Evolutionary conservation across 2,329 filamentous ascomycete species (phyloP).

Genomic region (Teratosphaeria zuluensis): DNA sequence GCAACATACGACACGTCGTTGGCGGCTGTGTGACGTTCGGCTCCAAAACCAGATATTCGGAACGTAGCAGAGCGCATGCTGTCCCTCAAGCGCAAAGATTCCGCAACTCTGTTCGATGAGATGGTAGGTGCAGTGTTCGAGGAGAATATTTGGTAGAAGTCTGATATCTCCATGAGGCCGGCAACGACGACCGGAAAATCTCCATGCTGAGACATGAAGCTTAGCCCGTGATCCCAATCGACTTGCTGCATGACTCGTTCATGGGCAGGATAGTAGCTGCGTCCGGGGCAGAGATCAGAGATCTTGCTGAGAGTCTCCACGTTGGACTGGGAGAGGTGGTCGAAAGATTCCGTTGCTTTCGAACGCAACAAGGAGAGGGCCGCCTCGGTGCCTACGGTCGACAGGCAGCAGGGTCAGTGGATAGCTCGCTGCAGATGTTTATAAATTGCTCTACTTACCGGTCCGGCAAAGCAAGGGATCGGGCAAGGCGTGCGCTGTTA

Average conservation of each 20-base stretch:
- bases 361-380: slow-evolving; percentile 15
- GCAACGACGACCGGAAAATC: slow-evolving; percentile 16
- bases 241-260: slow-evolving; percentile 35
- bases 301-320: slow-evolving; percentile 18
- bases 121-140: slow-evolving; percentile 2
- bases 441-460: slow-evolving; percentile 17
- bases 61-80: slow-evolving; percentile 23
- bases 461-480: slow-evolving; percentile 51
- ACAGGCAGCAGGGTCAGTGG: neutral
- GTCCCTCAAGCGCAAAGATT: slow-evolving; percentile 20
- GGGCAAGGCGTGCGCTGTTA: slow-evolving; percentile 48
- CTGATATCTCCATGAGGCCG: slow-evolving; percentile 18
- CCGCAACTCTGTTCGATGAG: slow-evolving; percentile 5
- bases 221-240: slow-evolving; percentile 32
- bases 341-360: slow-evolving; percentile 14
- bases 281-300: slow-evolving; percentile 24
- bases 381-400: slow-evolving; percentile 43
- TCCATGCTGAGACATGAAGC: slow-evolving; percentile 35
- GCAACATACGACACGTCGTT: slow-evolving; percentile 18
- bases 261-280: slow-evolving; percentile 36
- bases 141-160: slow-evolving; percentile 6
- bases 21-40: slow-evolving; percentile 16
- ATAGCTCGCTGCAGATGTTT: neutral
- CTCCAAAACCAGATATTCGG: slow-evolving; percentile 23
- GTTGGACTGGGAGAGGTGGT: slow-evolving; percentile 9